Evolutionary conservation across 1,139 yeast species (phyloP), one percentile per base, ranked within the genome.

Genomic region (Kodamaea alishanica): DNA sequence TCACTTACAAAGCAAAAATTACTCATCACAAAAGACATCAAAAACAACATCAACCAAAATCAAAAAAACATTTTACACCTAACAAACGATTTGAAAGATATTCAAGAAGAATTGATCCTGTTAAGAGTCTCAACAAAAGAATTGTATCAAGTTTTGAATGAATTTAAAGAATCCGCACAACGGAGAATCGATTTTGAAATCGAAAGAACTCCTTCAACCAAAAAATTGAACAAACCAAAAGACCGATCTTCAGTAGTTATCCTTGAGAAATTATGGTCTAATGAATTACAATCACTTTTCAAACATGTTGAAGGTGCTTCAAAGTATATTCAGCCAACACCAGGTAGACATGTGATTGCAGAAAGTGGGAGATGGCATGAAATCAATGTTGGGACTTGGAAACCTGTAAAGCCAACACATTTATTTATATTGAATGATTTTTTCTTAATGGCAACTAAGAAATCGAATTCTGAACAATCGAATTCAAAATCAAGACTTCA

Each of bases 291-390:
- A 40, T 75, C 80, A 6, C 63, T 90, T 33, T 89, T 84, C 60
- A 80, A 81, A 50, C 87, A 84, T 46, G 95, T 90, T 8, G 97
- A 90, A 48, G 95, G 96, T 6, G 90, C 96, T 1, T 90, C 88
- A 47, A 87, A 86, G 55, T 79, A 76, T 48, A 69, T 90, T 35
- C 86, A 89, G 23, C 79, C 88, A 1, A 62, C 77, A 6, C 87
- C 94, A 0, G 95, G 94, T 2, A 73, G 97, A 39, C 96, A 89
- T 56, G 78, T 90, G 2, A 66, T 88, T 24, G 77, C 82, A 7
- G 94, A 88, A 52, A 81, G 89, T 59, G 83, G 84, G 1, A 76
- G 92, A 37, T 90, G 97, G 97, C 78, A 75, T 45, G 96, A 90
- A 59, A 68, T 90, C 42, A 89, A 89, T 54, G 79, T 85, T 1